phyloP scores from a whole-genome alignment of 2,329 filamentous ascomycete species.

The Scleromitrula shiraiana region DNA sequence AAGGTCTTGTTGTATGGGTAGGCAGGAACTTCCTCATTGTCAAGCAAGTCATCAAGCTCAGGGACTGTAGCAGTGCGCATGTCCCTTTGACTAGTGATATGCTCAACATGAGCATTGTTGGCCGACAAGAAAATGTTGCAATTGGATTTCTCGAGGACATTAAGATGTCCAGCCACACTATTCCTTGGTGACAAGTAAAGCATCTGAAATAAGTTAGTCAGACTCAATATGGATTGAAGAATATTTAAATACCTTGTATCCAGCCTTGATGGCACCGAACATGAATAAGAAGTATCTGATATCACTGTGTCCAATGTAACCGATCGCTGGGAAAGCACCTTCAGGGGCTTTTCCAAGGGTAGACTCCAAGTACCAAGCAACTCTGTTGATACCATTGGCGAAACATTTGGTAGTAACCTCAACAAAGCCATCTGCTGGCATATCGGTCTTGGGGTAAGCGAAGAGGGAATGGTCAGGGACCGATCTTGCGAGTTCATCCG shows the following conservation, averaged over 20 bases:
- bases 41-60: constrained; percentile 25
- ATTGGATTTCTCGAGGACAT: constrained; percentile 28
- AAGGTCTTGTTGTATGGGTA: constrained; percentile 31
- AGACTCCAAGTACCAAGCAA: constrained; percentile 16
- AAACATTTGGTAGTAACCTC: constrained; percentile 16
- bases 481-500: constrained; percentile 16
- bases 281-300: constrained; percentile 15
- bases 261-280: constrained; percentile 30
- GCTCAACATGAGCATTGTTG: constrained; percentile 12
- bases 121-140: constrained; percentile 21
- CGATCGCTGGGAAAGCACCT: constrained; percentile 9
- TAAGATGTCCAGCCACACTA: constrained; percentile 28
- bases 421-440: constrained; percentile 17
- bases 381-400: constrained; percentile 19
- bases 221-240: neutral
- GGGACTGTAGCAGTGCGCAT: constrained; percentile 20
- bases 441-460: constrained; percentile 15
- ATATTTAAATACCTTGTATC: constrained; percentile 28
- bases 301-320: constrained; percentile 13
- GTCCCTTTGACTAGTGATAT: constrained; percentile 10
- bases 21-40: constrained; percentile 11
- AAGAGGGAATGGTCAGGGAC: constrained; percentile 19
- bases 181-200: constrained; percentile 33
- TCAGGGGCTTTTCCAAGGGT: constrained; percentile 10
- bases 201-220: constrained; percentile 19